Evolutionary conservation across 768 basidiomycete genomes (phyloP).

Genomic region (Mycena maculata): DNA sequence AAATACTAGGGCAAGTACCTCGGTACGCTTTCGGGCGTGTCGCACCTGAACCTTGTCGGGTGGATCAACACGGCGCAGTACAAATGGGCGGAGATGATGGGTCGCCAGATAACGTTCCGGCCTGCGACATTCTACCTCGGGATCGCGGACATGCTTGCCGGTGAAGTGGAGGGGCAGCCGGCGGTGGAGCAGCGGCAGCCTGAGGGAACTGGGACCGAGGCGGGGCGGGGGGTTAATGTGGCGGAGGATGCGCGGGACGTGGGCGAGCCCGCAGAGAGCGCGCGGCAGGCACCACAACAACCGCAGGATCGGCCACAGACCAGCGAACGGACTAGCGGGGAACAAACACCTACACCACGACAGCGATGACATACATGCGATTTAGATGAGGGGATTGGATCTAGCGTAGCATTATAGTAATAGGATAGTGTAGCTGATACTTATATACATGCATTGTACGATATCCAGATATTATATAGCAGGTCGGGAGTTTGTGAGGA

Average conservation of each 20-base stretch:
- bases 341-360: not conserved
- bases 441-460: slow-evolving; percentile 16
- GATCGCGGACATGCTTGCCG: slow-evolving; percentile 81
- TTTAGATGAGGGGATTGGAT: slow-evolving; percentile 5
- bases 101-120: slow-evolving; percentile 90
- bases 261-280: slow-evolving; percentile 15
- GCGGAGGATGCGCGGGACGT: slow-evolving; percentile 19
- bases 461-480: slow-evolving; percentile 14
- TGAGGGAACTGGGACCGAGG: slow-evolving; percentile 7
- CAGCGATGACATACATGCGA: slow-evolving; percentile 9
- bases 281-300: not conserved
- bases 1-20: slow-evolving; percentile 85
- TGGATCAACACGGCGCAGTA: slow-evolving; percentile 93
- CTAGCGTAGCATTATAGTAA: slow-evolving; percentile 17
- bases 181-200: slow-evolving; percentile 18
- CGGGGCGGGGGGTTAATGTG: slow-evolving; percentile 20
- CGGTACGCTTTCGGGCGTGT: slow-evolving; percentile 91
- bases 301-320: not conserved
- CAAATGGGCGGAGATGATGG: slow-evolving; percentile 90
- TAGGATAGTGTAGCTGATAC: slow-evolving; percentile 14
- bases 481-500: no score
- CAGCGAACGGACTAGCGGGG: slow-evolving; percentile 24
- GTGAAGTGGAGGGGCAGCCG: slow-evolving; percentile 74
- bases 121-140: slow-evolving; percentile 93
- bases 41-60: slow-evolving; percentile 92